Evolutionary conservation across 345 rosid genomes (phyloP).

Genomic region (Crucihimalaya himalaica): DNA sequence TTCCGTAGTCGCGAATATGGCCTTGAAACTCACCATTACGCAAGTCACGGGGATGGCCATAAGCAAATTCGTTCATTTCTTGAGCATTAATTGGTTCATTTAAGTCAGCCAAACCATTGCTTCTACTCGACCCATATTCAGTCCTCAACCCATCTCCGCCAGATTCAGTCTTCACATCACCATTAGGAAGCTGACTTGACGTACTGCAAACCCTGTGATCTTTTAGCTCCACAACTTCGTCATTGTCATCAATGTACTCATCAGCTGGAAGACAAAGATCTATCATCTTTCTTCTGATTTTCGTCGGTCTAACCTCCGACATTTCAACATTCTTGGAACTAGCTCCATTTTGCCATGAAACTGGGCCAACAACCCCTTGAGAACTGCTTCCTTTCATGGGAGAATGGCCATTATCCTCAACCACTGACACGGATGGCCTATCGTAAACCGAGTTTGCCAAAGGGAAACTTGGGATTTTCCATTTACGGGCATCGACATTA

Average conservation of each 20-base stretch:
- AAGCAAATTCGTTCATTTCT: slow-evolving; percentile 44
- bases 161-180: slow-evolving; percentile 34
- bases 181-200: slow-evolving; percentile 52
- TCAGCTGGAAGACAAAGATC: slow-evolving; percentile 68
- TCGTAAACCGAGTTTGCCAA: slow-evolving; percentile 53
- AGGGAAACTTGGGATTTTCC: slow-evolving; percentile 66
- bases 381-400: slow-evolving; percentile 43
- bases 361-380: slow-evolving; percentile 37
- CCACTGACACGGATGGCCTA: slow-evolving; percentile 47
- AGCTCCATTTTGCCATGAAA: slow-evolving; percentile 41
- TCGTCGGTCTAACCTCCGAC: slow-evolving; percentile 42
- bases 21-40: slow-evolving; percentile 43
- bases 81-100: slow-evolving; percentile 56
- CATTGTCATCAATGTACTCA: slow-evolving; percentile 48
- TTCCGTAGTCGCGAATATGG: slow-evolving; percentile 41
- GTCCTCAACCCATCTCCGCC: slow-evolving; percentile 44
- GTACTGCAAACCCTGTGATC: slow-evolving; percentile 38
- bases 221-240: slow-evolving; percentile 40
- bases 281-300: slow-evolving; percentile 52
- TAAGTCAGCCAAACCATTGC: slow-evolving; percentile 46
- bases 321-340: slow-evolving; percentile 38
- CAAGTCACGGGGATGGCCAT: slow-evolving; percentile 30
- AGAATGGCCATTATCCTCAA: slow-evolving; percentile 49
- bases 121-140: slow-evolving; percentile 30
- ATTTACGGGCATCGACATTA: slow-evolving; percentile 51